Percentiles rank a stretch among this genome's conserved stretches.
phyloP scores from a whole-genome alignment of 2,329 filamentous ascomycete species.

The Neofusicoccum ribis region DNA sequence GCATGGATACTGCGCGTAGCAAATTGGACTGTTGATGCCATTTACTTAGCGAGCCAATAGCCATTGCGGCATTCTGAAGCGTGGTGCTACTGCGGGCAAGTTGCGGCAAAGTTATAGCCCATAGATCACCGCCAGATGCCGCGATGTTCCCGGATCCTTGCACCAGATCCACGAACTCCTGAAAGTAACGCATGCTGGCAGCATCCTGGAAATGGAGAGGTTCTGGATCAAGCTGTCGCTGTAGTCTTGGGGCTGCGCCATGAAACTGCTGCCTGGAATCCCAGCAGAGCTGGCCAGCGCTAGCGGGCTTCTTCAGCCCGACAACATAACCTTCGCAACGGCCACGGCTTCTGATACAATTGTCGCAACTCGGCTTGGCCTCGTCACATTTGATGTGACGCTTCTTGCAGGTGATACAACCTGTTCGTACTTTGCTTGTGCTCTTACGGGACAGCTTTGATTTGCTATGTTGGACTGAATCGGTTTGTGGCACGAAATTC shows the following conservation, averaged over 20 bases:
- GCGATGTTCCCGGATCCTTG: background rate
- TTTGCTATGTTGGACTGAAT: background rate
- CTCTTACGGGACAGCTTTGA: background rate
- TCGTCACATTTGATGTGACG: slow-evolving; percentile 24
- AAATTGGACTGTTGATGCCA: background rate
- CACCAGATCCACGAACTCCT: background rate
- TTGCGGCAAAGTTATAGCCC: background rate
- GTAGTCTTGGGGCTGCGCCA: background rate
- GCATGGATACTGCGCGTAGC: background rate
- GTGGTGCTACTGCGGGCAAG: background rate
- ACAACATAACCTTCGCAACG: background rate
- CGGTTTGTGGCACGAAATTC: too few relatives aligned
- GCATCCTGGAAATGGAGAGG: background rate
- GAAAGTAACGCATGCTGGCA: background rate
- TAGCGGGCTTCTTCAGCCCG: background rate
- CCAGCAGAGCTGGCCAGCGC: background rate
- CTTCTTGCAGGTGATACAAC: background rate
- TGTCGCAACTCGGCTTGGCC: slow-evolving; percentile 24
- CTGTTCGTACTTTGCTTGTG: background rate
- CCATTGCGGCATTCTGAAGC: background rate
- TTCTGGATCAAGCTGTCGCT: background rate
- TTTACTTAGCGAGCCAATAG: background rate
- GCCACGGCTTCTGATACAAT: slow-evolving; percentile 18
- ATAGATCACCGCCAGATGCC: background rate
- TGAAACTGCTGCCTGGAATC: background rate